Conservation (phyloP, 768 basidiomycete genomes). For the Mycena rosella region DNA sequence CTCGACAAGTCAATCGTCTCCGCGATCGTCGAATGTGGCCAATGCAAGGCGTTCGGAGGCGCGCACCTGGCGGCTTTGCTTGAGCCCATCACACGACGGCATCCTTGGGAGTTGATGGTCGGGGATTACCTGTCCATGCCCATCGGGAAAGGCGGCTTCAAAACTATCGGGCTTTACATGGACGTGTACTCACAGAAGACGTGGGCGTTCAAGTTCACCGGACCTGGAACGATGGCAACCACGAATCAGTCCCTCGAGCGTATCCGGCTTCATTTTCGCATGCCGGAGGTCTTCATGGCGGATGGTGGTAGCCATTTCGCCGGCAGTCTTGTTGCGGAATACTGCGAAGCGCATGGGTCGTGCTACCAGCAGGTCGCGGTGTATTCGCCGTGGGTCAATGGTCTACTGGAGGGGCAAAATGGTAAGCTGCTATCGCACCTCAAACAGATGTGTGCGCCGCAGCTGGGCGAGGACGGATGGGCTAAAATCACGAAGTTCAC, state of each 20-base stretch:
- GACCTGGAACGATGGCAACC: slow-evolving; percentile 4
- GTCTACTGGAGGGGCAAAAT: slow-evolving; percentile 46
- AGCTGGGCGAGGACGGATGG: slow-evolving; percentile 35
- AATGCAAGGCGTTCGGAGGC: slow-evolving; percentile 34
- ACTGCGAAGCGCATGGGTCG: slow-evolving; percentile 5
- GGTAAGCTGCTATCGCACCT: slow-evolving; percentile 36
- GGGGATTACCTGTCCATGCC: slow-evolving; percentile 25
- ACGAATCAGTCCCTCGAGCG: slow-evolving; percentile 24
- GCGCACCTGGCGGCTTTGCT: slow-evolving; percentile 14
- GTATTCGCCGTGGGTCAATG: slow-evolving; percentile 48
- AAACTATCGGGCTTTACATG: slow-evolving; percentile 18
- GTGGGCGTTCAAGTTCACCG: slow-evolving; percentile 25
- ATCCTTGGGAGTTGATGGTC: slow-evolving; percentile 29
- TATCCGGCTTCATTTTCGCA: slow-evolving; percentile 8
- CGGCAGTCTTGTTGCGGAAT: slow-evolving; percentile 5
- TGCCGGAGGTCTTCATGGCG: slow-evolving; percentile 30
- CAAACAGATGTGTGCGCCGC: slow-evolving; percentile 39
- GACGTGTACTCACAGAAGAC: slow-evolving; percentile 26
- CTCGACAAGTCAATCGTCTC: slow-evolving; percentile 43
- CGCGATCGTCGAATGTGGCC: slow-evolving; percentile 42
- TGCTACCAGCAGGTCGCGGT: slow-evolving; percentile 25
- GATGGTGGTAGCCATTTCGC: slow-evolving; percentile 9
- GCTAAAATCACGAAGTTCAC: slow-evolving; percentile 14
- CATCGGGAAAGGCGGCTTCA: slow-evolving; percentile 27
- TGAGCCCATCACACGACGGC: slow-evolving; percentile 21